Percentiles rank a stretch among this genome's conserved stretches.
phyloP scores from a whole-genome alignment of 2,329 filamentous ascomycete species.

The Paecilomyces sp. region DNA sequence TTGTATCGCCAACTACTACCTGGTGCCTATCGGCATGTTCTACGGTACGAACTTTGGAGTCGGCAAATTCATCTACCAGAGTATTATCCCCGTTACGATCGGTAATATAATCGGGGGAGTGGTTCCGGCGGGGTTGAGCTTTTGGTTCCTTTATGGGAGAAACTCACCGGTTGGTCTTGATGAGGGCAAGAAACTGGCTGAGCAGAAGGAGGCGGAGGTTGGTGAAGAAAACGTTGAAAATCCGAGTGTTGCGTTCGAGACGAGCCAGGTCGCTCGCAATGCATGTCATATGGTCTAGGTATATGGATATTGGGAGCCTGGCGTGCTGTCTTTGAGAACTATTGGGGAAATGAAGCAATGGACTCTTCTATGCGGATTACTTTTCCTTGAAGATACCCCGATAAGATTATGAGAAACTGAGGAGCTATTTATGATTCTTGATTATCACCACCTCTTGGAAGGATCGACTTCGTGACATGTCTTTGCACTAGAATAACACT shows the following conservation, averaged over 20 bases:
- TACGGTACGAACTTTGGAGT: constrained; percentile 30
- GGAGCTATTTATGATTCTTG: neutral
- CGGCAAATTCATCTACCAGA: constrained; percentile 43
- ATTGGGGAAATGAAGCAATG: too few relatives aligned
- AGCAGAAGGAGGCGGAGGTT: neutral
- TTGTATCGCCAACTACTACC: constrained; percentile 16
- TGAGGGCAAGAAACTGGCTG: neutral
- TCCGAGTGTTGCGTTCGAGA: neutral
- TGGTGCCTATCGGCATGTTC: constrained; percentile 19
- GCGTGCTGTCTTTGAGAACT: too few relatives aligned
- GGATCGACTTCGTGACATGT: neutral
- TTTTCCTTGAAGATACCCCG: too few relatives aligned
- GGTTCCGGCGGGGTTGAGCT: constrained; percentile 4
- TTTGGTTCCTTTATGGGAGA: neutral
- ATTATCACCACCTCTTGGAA: neutral
- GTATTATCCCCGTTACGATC: constrained; percentile 20
- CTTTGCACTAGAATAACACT: neutral
- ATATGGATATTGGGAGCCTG: neutral
- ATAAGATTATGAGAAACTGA: too few relatives aligned
- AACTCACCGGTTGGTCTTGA: neutral
- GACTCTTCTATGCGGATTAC: too few relatives aligned
- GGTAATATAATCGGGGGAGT: constrained; percentile 9
- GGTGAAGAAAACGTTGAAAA: neutral
- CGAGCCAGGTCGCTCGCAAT: neutral
- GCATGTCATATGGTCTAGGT: neutral